phyloP scores from a whole-genome alignment of 208 protist genomes.

The Crithidia acanthocephali region DNA sequence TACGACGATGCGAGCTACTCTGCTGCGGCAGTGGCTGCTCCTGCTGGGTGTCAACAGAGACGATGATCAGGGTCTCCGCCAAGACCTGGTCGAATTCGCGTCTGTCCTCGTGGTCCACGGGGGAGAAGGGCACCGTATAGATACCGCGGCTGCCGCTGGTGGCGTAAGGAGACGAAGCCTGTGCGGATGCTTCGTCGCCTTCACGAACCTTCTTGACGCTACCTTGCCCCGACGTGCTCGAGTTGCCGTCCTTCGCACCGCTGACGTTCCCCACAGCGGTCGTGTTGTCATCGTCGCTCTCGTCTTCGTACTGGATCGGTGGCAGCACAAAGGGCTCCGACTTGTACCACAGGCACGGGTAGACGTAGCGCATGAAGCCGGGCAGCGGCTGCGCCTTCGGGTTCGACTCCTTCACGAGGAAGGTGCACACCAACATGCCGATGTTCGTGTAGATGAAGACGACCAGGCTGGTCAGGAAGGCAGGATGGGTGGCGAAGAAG shows the following conservation, averaged over 20 bases:
- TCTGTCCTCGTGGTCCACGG: neutral
- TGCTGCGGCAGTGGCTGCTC: too few species aligned
- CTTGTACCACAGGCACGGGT: conserved; percentile 34
- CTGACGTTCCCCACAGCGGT: conserved; percentile 17
- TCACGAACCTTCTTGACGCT: neutral
- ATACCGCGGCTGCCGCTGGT: neutral
- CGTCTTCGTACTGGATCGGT: conserved; percentile 25
- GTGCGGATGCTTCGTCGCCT: too few species aligned
- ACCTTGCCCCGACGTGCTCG: conserved; percentile 1
- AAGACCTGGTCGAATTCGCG: neutral
- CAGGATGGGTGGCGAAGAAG: conserved; percentile 44
- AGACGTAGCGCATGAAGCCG: conserved; percentile 21
- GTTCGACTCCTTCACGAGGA: conserved; percentile 68
- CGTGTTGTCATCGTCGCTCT: too few species aligned
- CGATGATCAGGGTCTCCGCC: neutral
- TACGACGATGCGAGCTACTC: too few species aligned
- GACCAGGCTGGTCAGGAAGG: conserved; percentile 47
- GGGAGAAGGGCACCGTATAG: conserved; percentile 5
- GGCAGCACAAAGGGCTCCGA: conserved; percentile 35
- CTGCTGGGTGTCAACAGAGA: neutral
- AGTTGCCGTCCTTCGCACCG: neutral
- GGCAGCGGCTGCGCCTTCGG: conserved; percentile 52
- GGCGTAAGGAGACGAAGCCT: neutral
- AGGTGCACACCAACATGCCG: conserved; percentile 56
- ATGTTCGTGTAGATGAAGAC: conserved; percentile 63